Conservation (phyloP, 768 basidiomycete species). For the Termitomyces sp. region DNA sequence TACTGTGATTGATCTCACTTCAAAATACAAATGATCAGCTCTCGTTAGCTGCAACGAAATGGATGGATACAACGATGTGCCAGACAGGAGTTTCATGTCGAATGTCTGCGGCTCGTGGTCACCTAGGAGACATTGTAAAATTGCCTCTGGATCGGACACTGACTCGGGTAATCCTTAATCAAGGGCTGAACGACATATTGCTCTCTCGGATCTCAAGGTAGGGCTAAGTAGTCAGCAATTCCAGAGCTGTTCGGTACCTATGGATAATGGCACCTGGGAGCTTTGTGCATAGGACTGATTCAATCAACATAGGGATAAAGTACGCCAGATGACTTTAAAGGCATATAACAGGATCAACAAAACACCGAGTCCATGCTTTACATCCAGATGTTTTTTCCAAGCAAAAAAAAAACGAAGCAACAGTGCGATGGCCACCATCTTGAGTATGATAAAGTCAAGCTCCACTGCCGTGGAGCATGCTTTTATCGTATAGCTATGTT, state of each 20-base stretch:
- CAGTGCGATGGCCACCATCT: neutral
- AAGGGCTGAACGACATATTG: neutral
- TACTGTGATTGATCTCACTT: neutral
- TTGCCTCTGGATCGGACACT: neutral
- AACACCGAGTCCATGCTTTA: neutral
- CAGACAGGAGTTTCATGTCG: neutral
- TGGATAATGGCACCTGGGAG: neutral
- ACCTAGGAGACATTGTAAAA: neutral
- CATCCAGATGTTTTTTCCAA: neutral
- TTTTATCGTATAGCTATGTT: neutral
- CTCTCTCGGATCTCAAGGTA: neutral
- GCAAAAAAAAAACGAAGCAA: neutral
- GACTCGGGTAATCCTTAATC: neutral
- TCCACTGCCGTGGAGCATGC: neutral
- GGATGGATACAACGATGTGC: neutral
- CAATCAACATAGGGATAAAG: neutral
- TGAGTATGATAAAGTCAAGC: neutral
- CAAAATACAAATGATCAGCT: too few species aligned
- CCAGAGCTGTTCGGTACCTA: neutral
- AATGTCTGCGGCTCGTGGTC: neutral
- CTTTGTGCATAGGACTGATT: neutral
- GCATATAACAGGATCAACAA: neutral
- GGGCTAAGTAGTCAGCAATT: neutral
- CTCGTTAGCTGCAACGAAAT: neutral
- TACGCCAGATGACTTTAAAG: neutral